These are phyloP conservation scores for Fusarium sp. DNA, from an alignment of 2,329 filamentous ascomycete genomes.

Conservation along the genomic window DNA sequence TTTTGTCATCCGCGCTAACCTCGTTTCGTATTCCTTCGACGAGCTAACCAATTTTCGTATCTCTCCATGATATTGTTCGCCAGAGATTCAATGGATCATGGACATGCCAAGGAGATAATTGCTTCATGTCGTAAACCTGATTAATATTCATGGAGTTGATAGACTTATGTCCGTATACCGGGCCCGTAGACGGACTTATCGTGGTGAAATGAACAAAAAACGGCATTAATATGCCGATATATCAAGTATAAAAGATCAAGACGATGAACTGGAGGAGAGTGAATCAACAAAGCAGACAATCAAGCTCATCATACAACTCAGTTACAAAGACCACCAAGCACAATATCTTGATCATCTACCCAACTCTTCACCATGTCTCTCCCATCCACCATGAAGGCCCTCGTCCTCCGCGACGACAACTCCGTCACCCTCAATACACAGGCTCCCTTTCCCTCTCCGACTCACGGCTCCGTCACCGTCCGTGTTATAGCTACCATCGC, in stretches of 20 bases:
- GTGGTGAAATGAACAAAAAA: too few relatives aligned
- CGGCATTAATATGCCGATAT: background rate
- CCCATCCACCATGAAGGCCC: slow-evolving; percentile 39
- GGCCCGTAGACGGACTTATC: background rate
- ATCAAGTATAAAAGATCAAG: slow-evolving; percentile 6
- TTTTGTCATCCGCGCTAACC: slow-evolving; percentile 6
- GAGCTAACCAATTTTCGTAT: slow-evolving; percentile 27
- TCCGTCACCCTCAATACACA: slow-evolving; percentile 22
- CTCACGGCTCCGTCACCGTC: slow-evolving; percentile 39
- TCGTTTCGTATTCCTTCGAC: slow-evolving; percentile 22
- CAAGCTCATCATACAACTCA: background rate
- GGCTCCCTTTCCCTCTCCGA: slow-evolving; percentile 38
- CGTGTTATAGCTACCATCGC: slow-evolving; percentile 46
- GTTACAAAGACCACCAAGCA: background rate
- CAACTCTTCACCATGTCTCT: slow-evolving; percentile 29
- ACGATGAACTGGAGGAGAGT: background rate
- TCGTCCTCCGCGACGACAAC: slow-evolving; percentile 35
- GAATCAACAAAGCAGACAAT: background rate
- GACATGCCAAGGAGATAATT: background rate
- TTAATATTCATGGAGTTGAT: background rate
- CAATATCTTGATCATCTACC: background rate
- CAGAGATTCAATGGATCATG: background rate
- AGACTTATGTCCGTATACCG: background rate
- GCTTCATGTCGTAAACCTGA: background rate
- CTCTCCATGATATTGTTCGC: slow-evolving; percentile 1